Base-by-base conservation (phyloP, 208 protist species). In the Crithidia thermophila region DNA sequence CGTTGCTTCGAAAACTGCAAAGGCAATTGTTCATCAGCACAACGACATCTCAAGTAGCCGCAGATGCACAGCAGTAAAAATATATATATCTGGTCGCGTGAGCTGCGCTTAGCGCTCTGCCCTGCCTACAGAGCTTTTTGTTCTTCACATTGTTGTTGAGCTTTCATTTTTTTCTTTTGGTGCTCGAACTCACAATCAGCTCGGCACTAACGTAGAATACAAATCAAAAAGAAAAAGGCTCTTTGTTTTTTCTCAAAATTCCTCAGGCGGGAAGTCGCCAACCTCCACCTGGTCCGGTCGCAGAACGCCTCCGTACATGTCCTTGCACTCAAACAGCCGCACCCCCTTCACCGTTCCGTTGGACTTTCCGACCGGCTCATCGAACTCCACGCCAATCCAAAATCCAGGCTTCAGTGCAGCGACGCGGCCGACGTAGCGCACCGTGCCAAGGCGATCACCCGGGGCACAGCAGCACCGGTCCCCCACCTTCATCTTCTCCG, bases 281-380 rank as follows among this genome's bases (percentile, higher is more conserved):
- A 95, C 88, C 46, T 85, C 76, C 37, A 98, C 88, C 52, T 95
- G 77, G 52, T 96, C 87, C 0, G 94, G 94, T 18, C 90, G 88
- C 57, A 96, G 67, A 53, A 97, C 91, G 21, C 89, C 93, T 9
- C 90, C 94, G 71, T 96, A 96, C 46, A 77, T 43, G 10, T 80
- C 77, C 56, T 67, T 60, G 60, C 94, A 98, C 50, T 84, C 67
- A 67, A 99, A 99, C 30, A 98, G 91, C 45, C 60, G 53, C 23
- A 77, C 79, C 5, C 92, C 93, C 67, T 98, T 98, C 21, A 97
- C 91, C 16, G 79, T 79, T 28, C 97, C 97, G 68, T 99, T 85
- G 21, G 93, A 94, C 59, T 98, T 98, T 18, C 97, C 97, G 3
- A 97, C 77, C 37, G 97, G 97, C 71, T 98, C 92, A 60, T 99